Evolutionary conservation across 225 moss, liverwort and hornwort genomes (phyloP), one percentile per base, ranked within the genome.

Genomic region (Rhytidiadelphus loreus): DNA sequence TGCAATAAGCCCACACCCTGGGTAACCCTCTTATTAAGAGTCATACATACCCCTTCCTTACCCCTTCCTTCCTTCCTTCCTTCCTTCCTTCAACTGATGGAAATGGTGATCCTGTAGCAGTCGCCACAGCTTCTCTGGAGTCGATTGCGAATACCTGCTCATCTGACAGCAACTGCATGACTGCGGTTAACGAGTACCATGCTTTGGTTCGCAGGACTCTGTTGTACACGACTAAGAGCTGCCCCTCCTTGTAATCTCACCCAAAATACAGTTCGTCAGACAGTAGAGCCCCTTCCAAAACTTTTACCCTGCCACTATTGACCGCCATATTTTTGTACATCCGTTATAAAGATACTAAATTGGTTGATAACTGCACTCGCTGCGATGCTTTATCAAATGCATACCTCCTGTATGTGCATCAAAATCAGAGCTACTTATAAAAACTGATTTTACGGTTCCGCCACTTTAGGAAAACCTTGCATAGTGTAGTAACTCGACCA

Each of bases 301-400:
- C 86, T 92, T 88, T n/a, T 59, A 90, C 92, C 92, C 93, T 88
- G 92, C 90, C 91, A 92, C 89, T 86, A 90, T 92, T 92, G 93
- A 93, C 93, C 94, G 94, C 94, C 94, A 93, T 93, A 91, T 89
- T 93, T 97, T 95, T 97, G 95, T 98, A 98, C 97, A 98, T 92
- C 94, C 91, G 89, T 84, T 69, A 89, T 92, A 90, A 93, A 93
- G 89, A 96, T 95, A 94, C 94, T 93, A 92, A 95, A 94, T n/a
- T 92, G 87, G 91, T 94, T 93, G 92, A 88, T 92, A 91, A 93
- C 91, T 88, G 94, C 94, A 93, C 91, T 94, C 39, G 91, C 89
- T 87, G 91, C 84, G 87, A 87, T 85, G 90, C 85, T 90, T 73
- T 90, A 88, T 91, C 90, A 87, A 88, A 88, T 86, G 86, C 90